Base-by-base conservation (phyloP, 306 rosid genomes). In the Ochetophila trinervis region DNA sequence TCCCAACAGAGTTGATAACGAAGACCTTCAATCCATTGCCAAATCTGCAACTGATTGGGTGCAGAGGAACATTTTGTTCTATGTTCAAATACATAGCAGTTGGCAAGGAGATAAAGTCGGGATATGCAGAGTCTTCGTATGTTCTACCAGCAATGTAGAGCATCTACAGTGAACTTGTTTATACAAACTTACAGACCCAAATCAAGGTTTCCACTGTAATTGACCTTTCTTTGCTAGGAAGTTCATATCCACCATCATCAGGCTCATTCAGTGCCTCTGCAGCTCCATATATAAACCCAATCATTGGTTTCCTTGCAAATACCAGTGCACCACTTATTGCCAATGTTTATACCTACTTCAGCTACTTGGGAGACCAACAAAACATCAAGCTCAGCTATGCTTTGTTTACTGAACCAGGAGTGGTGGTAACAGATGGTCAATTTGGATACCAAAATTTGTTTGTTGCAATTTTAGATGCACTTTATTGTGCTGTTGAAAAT, bases 401-500 rank as follows among this genome's bases (percentile, higher is more conserved):
- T 30, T 64, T 71, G 6, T 71, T 71, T 51, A 65, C 55, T 6
- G 42, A 70, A 6, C 37, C 53, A 5, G 21, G 64, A 6, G 71
- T 54, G 3, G 69, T 65, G 7, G 76, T 70, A 50, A 50, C 10
- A n/a, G 54, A 50, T 18, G 20, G 10, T 50, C 8, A 4, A 50
- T 19, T n/a, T 50, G 54, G 19, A 6, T 50, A 50, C 54, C 54
- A 50, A 27, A 69, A 53, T 22, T 8, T 85, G 4, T 79, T 82
- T 53, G 84, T 74, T 51, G 86, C 89, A 4, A 53, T 67, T 53
- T 1, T 85, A 69, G 97, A 85, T 62, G 30, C 90, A 20, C 37
- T 74, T 0, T 82, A 90, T 12, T 70, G 73, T 9, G 88, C 97
- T 17, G 79, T 85, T 23, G 90, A 82, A 77, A 85, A 80, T 35